A percentile compares a stretch with the other conserved stretches of the same genome.
Evolutionary conservation across 495 filamentous ascomycete genomes (phyloP).

Genomic region (Aspergillus sclerotioniger): DNA sequence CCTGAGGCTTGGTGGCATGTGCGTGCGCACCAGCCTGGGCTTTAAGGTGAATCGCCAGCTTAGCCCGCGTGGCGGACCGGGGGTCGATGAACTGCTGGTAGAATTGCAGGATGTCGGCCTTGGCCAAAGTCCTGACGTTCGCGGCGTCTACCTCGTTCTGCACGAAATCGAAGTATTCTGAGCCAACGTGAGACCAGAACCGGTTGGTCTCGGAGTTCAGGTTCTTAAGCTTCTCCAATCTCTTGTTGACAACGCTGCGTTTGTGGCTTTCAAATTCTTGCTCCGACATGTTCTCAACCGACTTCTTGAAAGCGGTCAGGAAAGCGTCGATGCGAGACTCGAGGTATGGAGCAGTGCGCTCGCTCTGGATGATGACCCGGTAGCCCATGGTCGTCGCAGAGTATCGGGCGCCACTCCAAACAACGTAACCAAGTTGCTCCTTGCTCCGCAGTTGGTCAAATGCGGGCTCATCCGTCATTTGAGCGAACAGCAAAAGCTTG

Average conservation of each 20-base stretch:
- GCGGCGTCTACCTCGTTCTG: conserved; percentile 75
- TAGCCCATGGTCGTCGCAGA: conserved; percentile 75
- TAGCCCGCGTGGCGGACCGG: conserved; percentile 67
- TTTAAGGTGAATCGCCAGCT: conserved; percentile 77
- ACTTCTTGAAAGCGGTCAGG: conserved; percentile 60
- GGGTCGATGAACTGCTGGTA: conserved; percentile 76
- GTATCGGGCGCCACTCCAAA: conserved; percentile 75
- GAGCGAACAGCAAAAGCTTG: conserved; percentile 79
- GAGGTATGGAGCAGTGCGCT: conserved; percentile 76
- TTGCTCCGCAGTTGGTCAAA: conserved; percentile 95
- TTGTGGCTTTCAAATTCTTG: conserved; percentile 90
- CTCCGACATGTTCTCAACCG: conserved; percentile 72
- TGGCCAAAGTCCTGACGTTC: conserved; percentile 69
- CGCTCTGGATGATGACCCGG: conserved; percentile 91
- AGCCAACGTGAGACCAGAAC: conserved; percentile 81
- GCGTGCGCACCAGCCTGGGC: conserved; percentile 58
- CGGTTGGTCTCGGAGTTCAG: conserved; percentile 77
- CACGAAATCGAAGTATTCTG: conserved; percentile 87
- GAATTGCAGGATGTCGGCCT: conserved; percentile 76
- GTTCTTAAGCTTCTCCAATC: conserved; percentile 91
- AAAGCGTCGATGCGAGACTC: conserved; percentile 87
- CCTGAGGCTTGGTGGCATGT: conserved; percentile 31
- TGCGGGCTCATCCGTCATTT: conserved; percentile 87
- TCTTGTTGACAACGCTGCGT: conserved; percentile 81
- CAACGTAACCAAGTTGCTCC: conserved; percentile 96